Conservation (phyloP, 2,329 filamentous ascomycete genomes). For the Epichloe uncinata region DNA sequence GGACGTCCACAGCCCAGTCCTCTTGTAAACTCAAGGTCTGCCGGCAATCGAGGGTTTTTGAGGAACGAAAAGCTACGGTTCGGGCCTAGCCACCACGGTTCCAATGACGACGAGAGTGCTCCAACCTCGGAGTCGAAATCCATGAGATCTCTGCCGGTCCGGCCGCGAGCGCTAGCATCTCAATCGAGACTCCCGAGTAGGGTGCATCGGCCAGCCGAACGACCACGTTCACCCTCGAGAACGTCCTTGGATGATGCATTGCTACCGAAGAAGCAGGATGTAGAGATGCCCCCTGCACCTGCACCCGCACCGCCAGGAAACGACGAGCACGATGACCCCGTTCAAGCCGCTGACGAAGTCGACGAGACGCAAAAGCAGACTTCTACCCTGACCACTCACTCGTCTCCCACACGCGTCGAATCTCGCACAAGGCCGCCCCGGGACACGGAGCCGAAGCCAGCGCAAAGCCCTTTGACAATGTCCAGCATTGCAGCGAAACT, state of each 20-base stretch:
- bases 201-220: slow-evolving; percentile 2
- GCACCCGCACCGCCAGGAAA: background rate
- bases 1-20: slow-evolving; percentile 35
- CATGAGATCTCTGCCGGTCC: slow-evolving; percentile 18
- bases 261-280: slow-evolving; percentile 13
- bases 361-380: background rate
- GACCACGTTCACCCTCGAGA: slow-evolving; percentile 15
- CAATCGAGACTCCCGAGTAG: slow-evolving; percentile 4
- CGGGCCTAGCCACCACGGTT: slow-evolving; percentile 28
- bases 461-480: slow-evolving; percentile 47
- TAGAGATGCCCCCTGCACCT: slow-evolving; percentile 3
- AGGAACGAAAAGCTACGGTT: slow-evolving; percentile 12
- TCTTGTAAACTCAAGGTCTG: slow-evolving; percentile 36
- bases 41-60: slow-evolving; percentile 31
- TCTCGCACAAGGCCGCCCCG: background rate
- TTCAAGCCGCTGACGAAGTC: background rate
- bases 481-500: slow-evolving; percentile 49
- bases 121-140: slow-evolving; percentile 19
- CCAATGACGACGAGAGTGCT: slow-evolving; percentile 35
- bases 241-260: slow-evolving; percentile 22
- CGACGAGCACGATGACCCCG: background rate
- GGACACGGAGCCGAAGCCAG: slow-evolving; percentile 12
- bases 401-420: background rate
- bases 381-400: background rate
- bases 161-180: slow-evolving; percentile 1